Percentiles rank a stretch among this genome's conserved stretches.
phyloP scores from a whole-genome alignment of 2,329 filamentous ascomycete genomes.

The Paradendryphiella salina region DNA sequence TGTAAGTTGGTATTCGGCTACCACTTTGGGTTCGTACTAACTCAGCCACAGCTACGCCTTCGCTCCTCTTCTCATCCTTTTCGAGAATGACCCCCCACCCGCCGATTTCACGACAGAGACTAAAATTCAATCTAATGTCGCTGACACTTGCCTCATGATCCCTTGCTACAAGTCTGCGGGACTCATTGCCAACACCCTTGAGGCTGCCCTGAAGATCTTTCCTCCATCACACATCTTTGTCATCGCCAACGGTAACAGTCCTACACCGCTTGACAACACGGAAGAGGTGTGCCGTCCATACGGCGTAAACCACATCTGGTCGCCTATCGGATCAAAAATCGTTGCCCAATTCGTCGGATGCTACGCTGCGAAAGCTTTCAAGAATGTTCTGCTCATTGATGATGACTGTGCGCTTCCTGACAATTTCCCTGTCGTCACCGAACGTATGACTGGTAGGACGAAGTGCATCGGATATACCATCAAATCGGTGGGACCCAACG shows the following conservation, averaged over 20 bases:
- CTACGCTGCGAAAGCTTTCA: constrained; percentile 20
- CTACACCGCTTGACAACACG: constrained; percentile 21
- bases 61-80: constrained; percentile 39
- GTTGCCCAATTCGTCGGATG: constrained; percentile 22
- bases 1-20: constrained; percentile 13
- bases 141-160: constrained; percentile 28
- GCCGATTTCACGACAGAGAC: constrained; percentile 27
- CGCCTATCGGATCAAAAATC: constrained; percentile 21
- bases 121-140: constrained; percentile 29
- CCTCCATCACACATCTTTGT: constrained; percentile 21
- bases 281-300: constrained; percentile 21
- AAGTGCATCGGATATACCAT: constrained; percentile 56
- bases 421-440: constrained; percentile 21
- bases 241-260: constrained; percentile 20
- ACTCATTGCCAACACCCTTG: constrained; percentile 17
- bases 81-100: constrained; percentile 39
- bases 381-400: constrained; percentile 22
- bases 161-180: constrained; percentile 22
- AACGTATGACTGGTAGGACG: constrained; percentile 11
- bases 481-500: constrained; percentile 49
- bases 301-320: constrained; percentile 21
- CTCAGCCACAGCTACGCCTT: constrained; percentile 24
- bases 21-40: constrained; percentile 7
- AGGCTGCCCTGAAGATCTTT: constrained; percentile 22
- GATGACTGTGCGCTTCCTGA: constrained; percentile 21